These are phyloP conservation scores for Rhododendron ferrugineum DNA, from an alignment of 148 eudicot species.

Conservation along the genomic window DNA sequence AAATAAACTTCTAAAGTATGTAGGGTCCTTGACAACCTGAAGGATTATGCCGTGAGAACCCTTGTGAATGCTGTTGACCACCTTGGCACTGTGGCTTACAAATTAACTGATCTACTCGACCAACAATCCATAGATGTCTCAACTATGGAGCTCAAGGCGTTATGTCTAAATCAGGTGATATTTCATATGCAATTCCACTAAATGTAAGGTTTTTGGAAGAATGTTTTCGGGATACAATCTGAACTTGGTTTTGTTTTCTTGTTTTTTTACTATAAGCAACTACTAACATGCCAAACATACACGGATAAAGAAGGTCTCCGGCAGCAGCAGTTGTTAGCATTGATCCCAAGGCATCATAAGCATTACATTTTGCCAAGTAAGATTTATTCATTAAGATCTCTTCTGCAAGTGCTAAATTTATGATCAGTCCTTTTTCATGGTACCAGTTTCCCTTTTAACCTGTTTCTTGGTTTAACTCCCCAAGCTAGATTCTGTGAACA, in stretches of 20 bases:
- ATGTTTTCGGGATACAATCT: conserved; percentile 10
- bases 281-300: conserved; percentile 69
- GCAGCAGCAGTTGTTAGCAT: conserved; percentile 73
- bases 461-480: conserved; percentile 1
- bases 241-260: conserved; percentile 7
- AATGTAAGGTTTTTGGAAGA: neutral
- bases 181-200: neutral
- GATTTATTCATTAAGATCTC: conserved; percentile 6
- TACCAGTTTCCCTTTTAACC: neutral
- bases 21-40: conserved; percentile 89
- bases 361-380: conserved; percentile 80
- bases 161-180: conserved; percentile 43
- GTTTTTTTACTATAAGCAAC: conserved; percentile 39
- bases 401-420: neutral
- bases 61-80: conserved; percentile 97
- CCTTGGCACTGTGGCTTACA: conserved; percentile 96
- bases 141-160: conserved; percentile 55
- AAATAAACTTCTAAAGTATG: conserved; percentile 1
- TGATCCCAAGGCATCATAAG: conserved; percentile 86
- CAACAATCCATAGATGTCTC: conserved; percentile 71
- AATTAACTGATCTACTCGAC: conserved; percentile 79
- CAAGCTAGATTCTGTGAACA: conserved; percentile 54
- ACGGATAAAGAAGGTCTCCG: conserved; percentile 77
- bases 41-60: conserved; percentile 87
- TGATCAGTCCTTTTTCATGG: neutral